phyloP scores from a whole-genome alignment of 768 basidiomycete genomes.

The Tephrocybe rancida region DNA sequence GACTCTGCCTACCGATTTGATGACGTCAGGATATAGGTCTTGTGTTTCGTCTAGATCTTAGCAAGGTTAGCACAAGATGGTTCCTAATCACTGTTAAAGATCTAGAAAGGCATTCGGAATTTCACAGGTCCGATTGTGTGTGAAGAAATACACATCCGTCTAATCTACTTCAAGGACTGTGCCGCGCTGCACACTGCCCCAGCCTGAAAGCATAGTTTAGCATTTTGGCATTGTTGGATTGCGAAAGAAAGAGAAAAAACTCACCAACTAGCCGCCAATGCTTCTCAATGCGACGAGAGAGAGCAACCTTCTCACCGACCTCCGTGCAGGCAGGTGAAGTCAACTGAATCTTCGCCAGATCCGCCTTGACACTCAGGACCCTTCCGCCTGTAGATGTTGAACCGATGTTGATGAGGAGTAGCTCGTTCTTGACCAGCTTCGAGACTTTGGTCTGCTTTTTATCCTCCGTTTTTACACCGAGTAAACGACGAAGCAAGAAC shows the following conservation, averaged over 20 bases:
- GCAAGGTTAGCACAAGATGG: too few relatives aligned
- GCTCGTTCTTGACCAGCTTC: conserved; percentile 89
- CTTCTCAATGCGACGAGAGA: conserved; percentile 94
- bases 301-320: conserved; percentile 95
- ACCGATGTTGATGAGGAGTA: conserved; percentile 96
- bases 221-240: background rate
- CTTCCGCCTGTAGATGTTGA: conserved; percentile 97
- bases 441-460: conserved; percentile 97
- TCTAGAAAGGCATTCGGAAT: too few relatives aligned
- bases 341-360: conserved; percentile 91
- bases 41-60: too few relatives aligned
- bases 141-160: conserved; percentile 12
- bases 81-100: too few relatives aligned
- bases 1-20: too few relatives aligned
- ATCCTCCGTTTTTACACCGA: conserved; percentile 99
- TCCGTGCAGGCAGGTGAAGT: conserved; percentile 97
- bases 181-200: conserved; percentile 85
- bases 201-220: conserved; percentile 32
- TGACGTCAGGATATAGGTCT: too few relatives aligned
- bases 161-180: conserved; percentile 82
- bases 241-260: conserved; percentile 29
- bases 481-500: conserved; percentile 91
- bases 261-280: conserved; percentile 96
- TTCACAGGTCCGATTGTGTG: too few relatives aligned
- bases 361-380: conserved; percentile 91